Conservation (phyloP, 2,329 filamentous ascomycete genomes). For the Ophiostoma sp. region DNA sequence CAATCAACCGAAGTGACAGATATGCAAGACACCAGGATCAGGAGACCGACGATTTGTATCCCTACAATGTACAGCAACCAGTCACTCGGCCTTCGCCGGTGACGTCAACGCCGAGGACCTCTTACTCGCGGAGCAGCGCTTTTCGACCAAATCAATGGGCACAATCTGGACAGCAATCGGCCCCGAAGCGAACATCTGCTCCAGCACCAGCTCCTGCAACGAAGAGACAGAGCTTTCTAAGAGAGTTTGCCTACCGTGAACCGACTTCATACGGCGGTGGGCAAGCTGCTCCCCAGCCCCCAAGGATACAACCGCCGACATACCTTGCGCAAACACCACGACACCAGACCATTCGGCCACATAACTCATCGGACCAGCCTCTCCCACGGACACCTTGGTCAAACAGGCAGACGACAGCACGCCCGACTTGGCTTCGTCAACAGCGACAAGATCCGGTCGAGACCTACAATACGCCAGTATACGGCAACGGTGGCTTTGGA, state of each 20-base stretch:
- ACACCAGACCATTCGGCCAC: neutral
- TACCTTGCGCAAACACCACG: neutral
- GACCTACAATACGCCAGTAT: neutral
- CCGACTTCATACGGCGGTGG: neutral
- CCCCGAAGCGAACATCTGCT: neutral
- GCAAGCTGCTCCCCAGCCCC: neutral
- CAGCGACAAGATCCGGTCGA: neutral
- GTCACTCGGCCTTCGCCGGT: neutral
- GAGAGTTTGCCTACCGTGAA: slow-evolving; percentile 5
- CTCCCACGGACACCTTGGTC: slow-evolving; percentile 15
- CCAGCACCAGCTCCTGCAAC: neutral
- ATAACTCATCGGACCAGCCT: neutral
- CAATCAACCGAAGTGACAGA: too few relatives aligned
- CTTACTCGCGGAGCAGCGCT: neutral
- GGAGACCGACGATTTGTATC: neutral
- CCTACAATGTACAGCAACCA: neutral
- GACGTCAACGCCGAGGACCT: neutral
- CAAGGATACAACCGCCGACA: neutral
- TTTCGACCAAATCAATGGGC: slow-evolving; percentile 23
- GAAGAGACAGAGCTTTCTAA: neutral
- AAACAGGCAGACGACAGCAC: neutral
- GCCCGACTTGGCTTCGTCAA: slow-evolving; percentile 7
- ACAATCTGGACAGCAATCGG: neutral
- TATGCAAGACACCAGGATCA: neutral
- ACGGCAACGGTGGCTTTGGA: neutral